A percentile compares a stretch with the other conserved stretches of the same genome.
These are phyloP conservation scores for Erythrobasidium hasegawianum DNA, from an alignment of 1,284 basidiomycete species.

Conservation along the genomic window DNA sequence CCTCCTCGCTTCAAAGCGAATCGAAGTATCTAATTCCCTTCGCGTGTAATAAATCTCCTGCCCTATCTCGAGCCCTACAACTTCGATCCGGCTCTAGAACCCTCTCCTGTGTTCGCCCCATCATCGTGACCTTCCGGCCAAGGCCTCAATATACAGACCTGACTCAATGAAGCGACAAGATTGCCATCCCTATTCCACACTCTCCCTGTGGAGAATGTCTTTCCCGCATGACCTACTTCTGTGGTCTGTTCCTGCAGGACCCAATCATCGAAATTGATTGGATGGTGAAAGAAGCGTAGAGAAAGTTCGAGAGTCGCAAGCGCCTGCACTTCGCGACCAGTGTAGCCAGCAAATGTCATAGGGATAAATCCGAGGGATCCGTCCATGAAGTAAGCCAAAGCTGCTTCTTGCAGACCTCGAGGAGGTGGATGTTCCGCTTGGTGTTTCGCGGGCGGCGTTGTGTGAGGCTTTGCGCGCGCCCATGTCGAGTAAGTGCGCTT, in stretches of 20 bases:
- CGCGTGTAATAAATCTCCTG: too few relatives aligned
- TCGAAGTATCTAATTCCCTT: too few relatives aligned
- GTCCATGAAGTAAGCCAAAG: slow-evolving; percentile 37
- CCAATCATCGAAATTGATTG: slow-evolving; percentile 12
- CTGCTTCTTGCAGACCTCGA: slow-evolving; percentile 38
- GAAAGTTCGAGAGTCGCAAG: slow-evolving; percentile 45
- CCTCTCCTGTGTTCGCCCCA: too few relatives aligned
- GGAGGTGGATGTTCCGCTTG: neutral
- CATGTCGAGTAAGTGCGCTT: slow-evolving; percentile 27
- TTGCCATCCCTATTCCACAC: slow-evolving; percentile 24
- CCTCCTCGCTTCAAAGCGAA: too few relatives aligned
- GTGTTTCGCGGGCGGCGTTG: neutral
- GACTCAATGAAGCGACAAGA: slow-evolving; percentile 26
- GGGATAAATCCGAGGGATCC: slow-evolving; percentile 45
- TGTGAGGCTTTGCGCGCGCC: neutral
- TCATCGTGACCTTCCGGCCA: neutral
- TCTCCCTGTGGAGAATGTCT: slow-evolving; percentile 27
- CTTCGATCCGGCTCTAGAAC: too few relatives aligned
- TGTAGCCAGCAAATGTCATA: slow-evolving; percentile 40
- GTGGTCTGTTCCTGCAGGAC: slow-evolving; percentile 34
- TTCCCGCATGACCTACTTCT: slow-evolving; percentile 22
- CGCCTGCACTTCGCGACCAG: slow-evolving; percentile 38
- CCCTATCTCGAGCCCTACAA: too few relatives aligned
- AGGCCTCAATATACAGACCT: slow-evolving; percentile 21
- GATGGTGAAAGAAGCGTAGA: slow-evolving; percentile 38